Conservation (phyloP, 495 filamentous ascomycete genomes). For the Copromyces sp. region DNA sequence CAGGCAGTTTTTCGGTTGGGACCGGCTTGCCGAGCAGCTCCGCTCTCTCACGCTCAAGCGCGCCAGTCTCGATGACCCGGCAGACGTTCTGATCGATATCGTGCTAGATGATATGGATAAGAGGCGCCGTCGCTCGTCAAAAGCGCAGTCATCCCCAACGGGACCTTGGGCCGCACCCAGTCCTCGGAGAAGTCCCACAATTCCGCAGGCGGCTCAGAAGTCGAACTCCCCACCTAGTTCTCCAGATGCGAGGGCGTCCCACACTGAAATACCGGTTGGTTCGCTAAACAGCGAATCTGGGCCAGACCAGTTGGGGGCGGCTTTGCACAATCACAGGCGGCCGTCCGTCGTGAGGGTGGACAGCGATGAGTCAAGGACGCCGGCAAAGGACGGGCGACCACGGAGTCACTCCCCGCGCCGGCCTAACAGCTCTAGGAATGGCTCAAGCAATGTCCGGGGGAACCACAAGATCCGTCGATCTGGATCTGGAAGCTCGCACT, state of each 20-base stretch:
- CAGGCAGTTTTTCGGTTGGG: conserved; percentile 95
- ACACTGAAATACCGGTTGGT: conserved; percentile 34
- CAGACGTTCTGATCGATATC: conserved; percentile 81
- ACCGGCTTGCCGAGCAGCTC: conserved; percentile 81
- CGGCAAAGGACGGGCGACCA: conserved; percentile 35
- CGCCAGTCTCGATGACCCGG: conserved; percentile 77
- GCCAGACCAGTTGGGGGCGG: conserved; percentile 23
- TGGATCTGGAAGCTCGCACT: conserved; percentile 85
- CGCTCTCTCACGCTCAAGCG: conserved; percentile 83
- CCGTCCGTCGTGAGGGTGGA: conserved; percentile 30
- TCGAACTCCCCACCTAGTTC: conserved; percentile 55
- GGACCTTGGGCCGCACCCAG: conserved; percentile 53
- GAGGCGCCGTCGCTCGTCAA: conserved; percentile 76
- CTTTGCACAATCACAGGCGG: conserved; percentile 24
- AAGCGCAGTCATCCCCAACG: conserved; percentile 67
- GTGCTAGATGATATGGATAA: conserved; percentile 94
- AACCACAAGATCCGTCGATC: conserved; percentile 69
- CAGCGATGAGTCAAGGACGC: conserved; percentile 29
- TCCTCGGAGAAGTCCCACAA: conserved; percentile 44
- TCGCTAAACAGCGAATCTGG: conserved; percentile 35
- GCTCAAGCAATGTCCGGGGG: conserved; percentile 49
- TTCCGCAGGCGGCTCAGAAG: conserved; percentile 45
- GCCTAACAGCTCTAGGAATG: conserved; percentile 59
- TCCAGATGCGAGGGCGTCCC: conserved; percentile 43
- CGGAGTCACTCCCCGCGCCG: conserved; percentile 75